A percentile compares a stretch with the other conserved stretches of the same genome.
phyloP scores from a whole-genome alignment of 805 yeast genomes.

The Zygoascus bituminiphila region DNA sequence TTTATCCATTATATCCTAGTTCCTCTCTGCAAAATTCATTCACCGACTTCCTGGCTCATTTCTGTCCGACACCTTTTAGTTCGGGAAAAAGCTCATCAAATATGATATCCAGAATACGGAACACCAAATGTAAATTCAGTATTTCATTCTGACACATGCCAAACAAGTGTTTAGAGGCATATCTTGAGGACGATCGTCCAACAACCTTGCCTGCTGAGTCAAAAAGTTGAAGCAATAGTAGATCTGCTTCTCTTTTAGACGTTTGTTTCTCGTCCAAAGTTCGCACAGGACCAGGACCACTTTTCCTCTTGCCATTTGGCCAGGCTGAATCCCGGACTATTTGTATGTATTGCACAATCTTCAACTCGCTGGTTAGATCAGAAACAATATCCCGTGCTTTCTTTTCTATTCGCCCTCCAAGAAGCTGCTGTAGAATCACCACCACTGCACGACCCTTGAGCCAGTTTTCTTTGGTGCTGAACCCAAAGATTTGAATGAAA shows the following conservation, averaged over 20 bases:
- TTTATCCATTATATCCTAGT: too few species aligned
- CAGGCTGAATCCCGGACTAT: constrained; percentile 32
- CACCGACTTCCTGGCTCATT: too few species aligned
- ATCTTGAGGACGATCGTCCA: constrained; percentile 54
- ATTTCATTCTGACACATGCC: constrained; percentile 65
- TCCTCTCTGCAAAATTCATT: too few species aligned
- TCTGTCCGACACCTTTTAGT: too few species aligned
- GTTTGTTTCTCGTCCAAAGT: constrained; percentile 43
- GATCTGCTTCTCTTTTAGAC: constrained; percentile 50
- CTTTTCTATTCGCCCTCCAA: constrained; percentile 83
- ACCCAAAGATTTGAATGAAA: constrained; percentile 58
- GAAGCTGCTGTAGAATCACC: constrained; percentile 70
- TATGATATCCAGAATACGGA: constrained; percentile 50
- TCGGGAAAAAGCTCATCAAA: constrained; percentile 34
- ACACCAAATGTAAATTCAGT: constrained; percentile 56
- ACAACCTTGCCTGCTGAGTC: constrained; percentile 68
- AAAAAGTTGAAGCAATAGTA: constrained; percentile 48
- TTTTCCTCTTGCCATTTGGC: constrained; percentile 45
- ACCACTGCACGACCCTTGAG: constrained; percentile 76
- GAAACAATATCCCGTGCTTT: constrained; percentile 34
- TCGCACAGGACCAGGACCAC: constrained; percentile 28
- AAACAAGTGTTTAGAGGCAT: constrained; percentile 54
- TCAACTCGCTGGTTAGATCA: constrained; percentile 28
- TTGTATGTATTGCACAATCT: constrained; percentile 14
- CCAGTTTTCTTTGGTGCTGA: constrained; percentile 63